phyloP scores from a whole-genome alignment of 768 basidiomycete species.

The Boletellus sp. region DNA sequence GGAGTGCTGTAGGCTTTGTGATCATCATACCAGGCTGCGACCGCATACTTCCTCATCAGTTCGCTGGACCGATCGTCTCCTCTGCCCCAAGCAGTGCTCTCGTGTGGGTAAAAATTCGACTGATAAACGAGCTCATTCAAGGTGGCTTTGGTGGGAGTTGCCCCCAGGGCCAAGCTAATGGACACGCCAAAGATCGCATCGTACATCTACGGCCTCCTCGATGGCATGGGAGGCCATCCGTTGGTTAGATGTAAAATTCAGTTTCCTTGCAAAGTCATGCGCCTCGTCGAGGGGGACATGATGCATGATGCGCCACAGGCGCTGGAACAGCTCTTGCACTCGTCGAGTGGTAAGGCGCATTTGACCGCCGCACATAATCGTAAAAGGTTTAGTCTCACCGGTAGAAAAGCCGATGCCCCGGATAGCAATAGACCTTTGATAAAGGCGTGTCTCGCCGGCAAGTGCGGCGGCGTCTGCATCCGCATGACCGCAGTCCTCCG shows the following conservation, averaged over 20 bases:
- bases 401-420: not conserved
- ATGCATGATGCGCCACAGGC: conserved; percentile 23
- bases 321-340: conserved; percentile 19
- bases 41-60: conserved; percentile 22
- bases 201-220: conserved; percentile 36
- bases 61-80: conserved; percentile 29
- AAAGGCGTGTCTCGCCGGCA: conserved; percentile 37
- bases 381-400: not conserved
- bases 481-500: conserved; percentile 35
- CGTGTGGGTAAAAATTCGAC: conserved; percentile 38
- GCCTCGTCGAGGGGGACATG: conserved; percentile 23
- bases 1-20: conserved; percentile 1
- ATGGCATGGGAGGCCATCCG: conserved; percentile 39
- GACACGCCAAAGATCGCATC: too few relatives aligned
- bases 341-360: conserved; percentile 25
- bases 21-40: conserved; percentile 2
- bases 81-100: conserved; percentile 35
- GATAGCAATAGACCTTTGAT: conserved; percentile 23
- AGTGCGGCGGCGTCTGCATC: conserved; percentile 37
- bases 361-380: conserved; percentile 15
- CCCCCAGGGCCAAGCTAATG: conserved; percentile 32
- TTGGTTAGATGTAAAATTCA: conserved; percentile 24
- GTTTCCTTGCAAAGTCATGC: conserved; percentile 22
- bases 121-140: conserved; percentile 38
- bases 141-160: conserved; percentile 29